Evolutionary conservation across 345 rosid species (phyloP), one percentile per base, ranked within the genome.

Genomic region (Cardamine resedifolia): DNA sequence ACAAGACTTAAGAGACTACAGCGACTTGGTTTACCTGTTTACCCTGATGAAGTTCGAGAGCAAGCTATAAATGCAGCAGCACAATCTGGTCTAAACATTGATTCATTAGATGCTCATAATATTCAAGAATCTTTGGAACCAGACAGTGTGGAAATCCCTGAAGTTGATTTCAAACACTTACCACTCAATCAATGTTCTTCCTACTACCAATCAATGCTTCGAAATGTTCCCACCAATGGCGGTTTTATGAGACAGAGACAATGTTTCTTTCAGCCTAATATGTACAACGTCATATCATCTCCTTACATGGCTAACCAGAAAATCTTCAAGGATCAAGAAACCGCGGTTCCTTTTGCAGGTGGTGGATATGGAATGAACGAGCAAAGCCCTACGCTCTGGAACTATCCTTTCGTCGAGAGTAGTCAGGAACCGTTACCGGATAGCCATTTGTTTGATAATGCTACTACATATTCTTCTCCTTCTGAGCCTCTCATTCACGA

Each of bases 1-100:
- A 86, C 89, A 10, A 79, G 91, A 50, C 70, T 82, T 8, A 88
- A 88, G 78, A 81, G 87, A 57, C 80, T 78, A 14, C 86, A 85
- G 27, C 65, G 88, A 50, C 84, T 74, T 38, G 91, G 91, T 64
- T 75, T 82, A 59, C 87, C 89, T 0, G 77, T 86, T 18, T 88
- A 88, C 58, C 95, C 95, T 21, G 80, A 85, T 24, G 87, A 81
- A 7, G 68, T 85, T 51, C 77, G 81, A 34, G 68, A 79, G 44
- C 83, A 81, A 69, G 77, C 75, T 0, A 52, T 66, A 60, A 81
- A 78, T 58, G 83, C 69, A 47, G 78, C 73, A 31, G 71, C 74
- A 58, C 87, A 77, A 36, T 72, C 30, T 49, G 80, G 77, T 74
- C 59, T 62, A 1, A 28, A 81, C 70, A 30, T 45, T 20, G 72